Evolutionary conservation across 371 early-diverging fungal species (phyloP), one percentile per base, ranked within the genome.

Genomic region (Zychaea mexicana): DNA sequence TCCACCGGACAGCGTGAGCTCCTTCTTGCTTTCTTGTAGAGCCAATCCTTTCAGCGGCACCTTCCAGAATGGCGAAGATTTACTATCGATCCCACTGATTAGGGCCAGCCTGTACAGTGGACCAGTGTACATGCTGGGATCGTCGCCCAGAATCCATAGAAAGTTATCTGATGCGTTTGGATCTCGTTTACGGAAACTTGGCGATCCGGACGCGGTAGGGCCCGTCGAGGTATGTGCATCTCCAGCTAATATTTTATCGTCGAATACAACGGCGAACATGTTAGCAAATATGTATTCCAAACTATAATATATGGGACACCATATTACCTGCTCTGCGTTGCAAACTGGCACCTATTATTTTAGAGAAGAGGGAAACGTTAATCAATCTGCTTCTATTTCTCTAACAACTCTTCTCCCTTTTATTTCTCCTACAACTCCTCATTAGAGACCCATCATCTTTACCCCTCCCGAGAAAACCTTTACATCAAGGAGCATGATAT

Each of bases 1-100:
- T 4, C 24, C 24, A 17, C 28, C 31, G 21, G 47, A 21, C 27
- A 19, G 52, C n/a, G 21, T 26, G 5, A 19, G 22, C 2, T 46
- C n/a, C n/a, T n/a, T n/a, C 22, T 19, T 17, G 22, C 26, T 13
- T 46, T 2, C 47, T 12, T 10, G 72, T 38, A 12, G 49, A 32
- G 4, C n/a, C n/a, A 76, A n/a, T 2, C 72, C 68, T 21, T 49
- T 21, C 3, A 76, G 30, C 4, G 66, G 68, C 3, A 76, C 39
- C 17, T 76, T 76, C 76, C 76, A 76, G 62, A 72, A 76, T 0
- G 76, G 76, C 10, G 72, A 72, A 2, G 24, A 26, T n/a, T 63
- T 38, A 22, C 8, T 28, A 2, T 42, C 60, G 5, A 49, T 9
- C 1, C 19, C 47, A 24, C 63, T 61, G 30, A 58, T 42, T 1